Evolutionary conservation across 441 rosid species (phyloP).

Genomic region (Cnidoscolus chayamansa): DNA sequence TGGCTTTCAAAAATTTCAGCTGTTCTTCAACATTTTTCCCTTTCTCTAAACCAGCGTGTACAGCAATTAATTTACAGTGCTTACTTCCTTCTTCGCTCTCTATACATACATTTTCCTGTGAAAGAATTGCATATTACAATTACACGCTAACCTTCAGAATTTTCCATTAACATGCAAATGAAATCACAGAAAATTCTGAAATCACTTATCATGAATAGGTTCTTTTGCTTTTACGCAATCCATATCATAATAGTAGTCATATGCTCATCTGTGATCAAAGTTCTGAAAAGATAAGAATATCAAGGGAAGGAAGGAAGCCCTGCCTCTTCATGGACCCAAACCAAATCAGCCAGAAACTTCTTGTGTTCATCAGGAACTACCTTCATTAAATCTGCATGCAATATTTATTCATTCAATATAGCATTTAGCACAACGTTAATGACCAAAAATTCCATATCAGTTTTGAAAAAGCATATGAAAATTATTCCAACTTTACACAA

Average conservation of each 20-base stretch:
- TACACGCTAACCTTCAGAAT: background rate
- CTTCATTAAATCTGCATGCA: slow-evolving; percentile 54
- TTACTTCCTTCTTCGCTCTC: slow-evolving; percentile 46
- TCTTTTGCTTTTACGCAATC: background rate
- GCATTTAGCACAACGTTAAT: background rate
- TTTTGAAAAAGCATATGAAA: background rate
- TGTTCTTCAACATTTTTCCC: slow-evolving; percentile 53
- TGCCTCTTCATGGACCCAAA: slow-evolving; percentile 88
- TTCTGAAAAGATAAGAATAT: background rate
- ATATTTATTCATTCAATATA: slow-evolving; percentile 7
- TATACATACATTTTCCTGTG: slow-evolving; percentile 65
- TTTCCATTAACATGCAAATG: background rate
- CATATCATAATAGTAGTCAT: background rate
- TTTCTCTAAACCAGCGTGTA: slow-evolving; percentile 77
- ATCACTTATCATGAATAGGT: background rate
- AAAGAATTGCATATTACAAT: slow-evolving; percentile 2
- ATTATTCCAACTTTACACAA: background rate
- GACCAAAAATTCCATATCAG: background rate
- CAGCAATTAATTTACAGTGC: slow-evolving; percentile 66
- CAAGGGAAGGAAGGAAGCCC: slow-evolving; percentile 11
- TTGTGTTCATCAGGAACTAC: slow-evolving; percentile 80
- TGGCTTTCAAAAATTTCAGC: slow-evolving; percentile 51
- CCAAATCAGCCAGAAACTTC: slow-evolving; percentile 70
- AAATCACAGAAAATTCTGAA: background rate
- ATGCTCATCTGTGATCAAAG: background rate